Percentiles rank a stretch among this genome's conserved stretches.
These are phyloP conservation scores for Lactifluus subvellereus DNA, from an alignment of 768 basidiomycete genomes.

Conservation along the genomic window DNA sequence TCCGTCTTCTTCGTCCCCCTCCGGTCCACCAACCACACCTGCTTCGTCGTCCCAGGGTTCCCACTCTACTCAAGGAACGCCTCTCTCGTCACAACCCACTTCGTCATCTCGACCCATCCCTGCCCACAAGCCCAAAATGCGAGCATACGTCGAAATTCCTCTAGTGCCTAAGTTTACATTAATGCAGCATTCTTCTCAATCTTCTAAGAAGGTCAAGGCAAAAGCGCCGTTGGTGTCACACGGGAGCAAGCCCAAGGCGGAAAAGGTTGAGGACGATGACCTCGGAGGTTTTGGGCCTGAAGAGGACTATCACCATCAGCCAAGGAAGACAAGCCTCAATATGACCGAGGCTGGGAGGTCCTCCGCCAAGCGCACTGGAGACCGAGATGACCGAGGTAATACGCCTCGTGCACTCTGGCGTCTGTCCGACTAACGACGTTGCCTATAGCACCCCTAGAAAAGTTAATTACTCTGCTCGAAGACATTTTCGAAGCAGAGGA, in stretches of 20 bases:
- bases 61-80: constrained; percentile 10
- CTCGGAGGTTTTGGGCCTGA: constrained; percentile 35
- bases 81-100: background rate
- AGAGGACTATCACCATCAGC: constrained; percentile 35
- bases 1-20: constrained; percentile 17
- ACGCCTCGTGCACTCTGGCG: background rate
- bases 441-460: constrained; percentile 59
- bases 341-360: constrained; percentile 38
- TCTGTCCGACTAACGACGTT: background rate
- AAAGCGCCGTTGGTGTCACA: constrained; percentile 12
- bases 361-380: constrained; percentile 58
- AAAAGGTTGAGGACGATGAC: constrained; percentile 24
- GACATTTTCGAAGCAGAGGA: constrained; percentile 86
- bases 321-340: constrained; percentile 28
- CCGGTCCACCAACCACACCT: constrained; percentile 17
- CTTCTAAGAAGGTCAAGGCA: constrained; percentile 16
- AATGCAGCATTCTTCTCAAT: constrained; percentile 15
- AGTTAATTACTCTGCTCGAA: constrained; percentile 67
- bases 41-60: constrained; percentile 20
- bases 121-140: constrained; percentile 25
- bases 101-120: constrained; percentile 13
- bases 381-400: constrained; percentile 69
- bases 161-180: constrained; percentile 26
- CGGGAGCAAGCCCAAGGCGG: constrained; percentile 8
- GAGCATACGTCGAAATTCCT: constrained; percentile 31